phyloP scores from a whole-genome alignment of 345 rosid genomes.

The Arabidopsis arenosa region DNA sequence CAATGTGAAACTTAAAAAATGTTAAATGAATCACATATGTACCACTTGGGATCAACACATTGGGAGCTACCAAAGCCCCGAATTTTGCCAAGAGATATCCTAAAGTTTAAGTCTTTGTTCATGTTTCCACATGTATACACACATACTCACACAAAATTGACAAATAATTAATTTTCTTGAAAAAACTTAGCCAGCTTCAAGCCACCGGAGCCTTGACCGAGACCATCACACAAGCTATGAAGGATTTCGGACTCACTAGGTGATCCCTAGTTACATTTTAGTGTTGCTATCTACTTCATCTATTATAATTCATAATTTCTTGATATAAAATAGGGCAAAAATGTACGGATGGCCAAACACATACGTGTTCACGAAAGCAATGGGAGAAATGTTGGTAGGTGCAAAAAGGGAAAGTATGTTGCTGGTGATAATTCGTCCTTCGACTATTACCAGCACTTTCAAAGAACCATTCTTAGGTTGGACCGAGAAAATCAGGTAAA shows the following conservation, averaged over 20 bases:
- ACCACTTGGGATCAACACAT: too few species aligned
- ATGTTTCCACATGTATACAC: too few species aligned
- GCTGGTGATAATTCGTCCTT: slow-evolving; percentile 53
- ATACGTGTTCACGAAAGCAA: slow-evolving; percentile 57
- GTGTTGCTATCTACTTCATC: not conserved
- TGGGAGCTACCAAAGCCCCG: too few species aligned
- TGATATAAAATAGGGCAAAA: slow-evolving; percentile 42
- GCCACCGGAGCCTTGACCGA: slow-evolving; percentile 48
- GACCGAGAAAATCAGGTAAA: too few species aligned
- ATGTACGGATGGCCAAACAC: slow-evolving; percentile 59
- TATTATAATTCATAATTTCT: not conserved
- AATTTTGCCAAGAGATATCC: too few species aligned
- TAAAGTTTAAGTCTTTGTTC: too few species aligned
- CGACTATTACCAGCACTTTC: slow-evolving; percentile 54
- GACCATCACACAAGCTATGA: slow-evolving; percentile 56
- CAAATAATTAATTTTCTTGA: too few species aligned
- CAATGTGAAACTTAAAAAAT: too few species aligned
- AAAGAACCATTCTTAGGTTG: slow-evolving; percentile 44
- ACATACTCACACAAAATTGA: too few species aligned
- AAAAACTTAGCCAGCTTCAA: slow-evolving; percentile 41
- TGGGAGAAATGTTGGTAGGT: slow-evolving; percentile 60
- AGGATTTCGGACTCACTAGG: slow-evolving; percentile 69
- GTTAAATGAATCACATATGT: too few species aligned
- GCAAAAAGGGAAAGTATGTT: slow-evolving; percentile 47
- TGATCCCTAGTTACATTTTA: not conserved